Percentiles rank a stretch among this genome's conserved stretches.
These are phyloP conservation scores for Hypseocharis bilobata DNA, from an alignment of 441 rosid genomes.

Conservation along the genomic window DNA sequence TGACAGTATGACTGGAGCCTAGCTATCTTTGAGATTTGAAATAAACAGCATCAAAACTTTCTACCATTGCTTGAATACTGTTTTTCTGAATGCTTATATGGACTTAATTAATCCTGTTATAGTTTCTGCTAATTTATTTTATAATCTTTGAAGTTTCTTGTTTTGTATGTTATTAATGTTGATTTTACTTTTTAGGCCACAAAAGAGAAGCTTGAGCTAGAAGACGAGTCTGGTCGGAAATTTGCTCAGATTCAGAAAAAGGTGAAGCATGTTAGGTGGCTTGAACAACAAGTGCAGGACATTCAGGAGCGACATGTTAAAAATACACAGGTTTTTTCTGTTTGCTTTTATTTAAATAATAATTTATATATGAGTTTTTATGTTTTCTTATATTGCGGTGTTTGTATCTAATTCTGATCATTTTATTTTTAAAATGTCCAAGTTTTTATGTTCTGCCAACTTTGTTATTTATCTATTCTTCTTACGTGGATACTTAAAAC, in stretches of 20 bases:
- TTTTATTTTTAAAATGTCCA: not conserved
- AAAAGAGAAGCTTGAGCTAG: constrained; percentile 50
- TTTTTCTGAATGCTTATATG: constrained; percentile 1
- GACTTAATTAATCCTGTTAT: not conserved
- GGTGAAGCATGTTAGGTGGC: constrained; percentile 37
- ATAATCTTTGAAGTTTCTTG: constrained; percentile 3
- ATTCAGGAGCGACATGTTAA: constrained; percentile 57
- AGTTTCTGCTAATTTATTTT: not conserved
- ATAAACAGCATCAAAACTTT: no score
- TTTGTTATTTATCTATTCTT: not conserved
- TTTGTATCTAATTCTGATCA: not conserved
- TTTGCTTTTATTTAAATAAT: constrained; percentile 5
- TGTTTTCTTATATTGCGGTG: not conserved
- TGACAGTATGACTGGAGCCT: not conserved
- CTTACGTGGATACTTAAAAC: not conserved
- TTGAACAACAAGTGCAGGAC: constrained; percentile 61
- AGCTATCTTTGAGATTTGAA: no score
- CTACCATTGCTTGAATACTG: not conserved
- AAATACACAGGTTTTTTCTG: constrained; percentile 68
- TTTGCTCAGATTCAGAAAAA: constrained; percentile 34
- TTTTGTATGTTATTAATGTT: not conserved
- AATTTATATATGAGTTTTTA: not conserved
- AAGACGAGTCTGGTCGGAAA: constrained; percentile 42
- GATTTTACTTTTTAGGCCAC: constrained; percentile 45
- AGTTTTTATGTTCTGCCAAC: not conserved